phyloP scores from a whole-genome alignment of 768 basidiomycete species.

The Trametes cubensis region DNA sequence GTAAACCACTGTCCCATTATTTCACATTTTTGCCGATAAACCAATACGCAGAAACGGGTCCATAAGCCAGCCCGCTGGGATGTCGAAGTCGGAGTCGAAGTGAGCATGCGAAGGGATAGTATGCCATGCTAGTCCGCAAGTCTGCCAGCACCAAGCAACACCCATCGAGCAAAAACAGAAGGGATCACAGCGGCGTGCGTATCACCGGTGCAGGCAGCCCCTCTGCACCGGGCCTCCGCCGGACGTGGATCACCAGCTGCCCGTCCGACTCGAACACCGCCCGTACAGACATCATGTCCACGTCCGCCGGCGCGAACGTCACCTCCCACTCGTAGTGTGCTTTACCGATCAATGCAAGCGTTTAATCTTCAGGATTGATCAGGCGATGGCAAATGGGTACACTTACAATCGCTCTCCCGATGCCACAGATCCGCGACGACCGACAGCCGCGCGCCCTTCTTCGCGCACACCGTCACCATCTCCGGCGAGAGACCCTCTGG shows the following conservation, averaged over 20 bases:
- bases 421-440: constrained; percentile 68
- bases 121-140: not conserved
- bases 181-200: not conserved
- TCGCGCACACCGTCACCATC: constrained; percentile 66
- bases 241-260: constrained; percentile 20
- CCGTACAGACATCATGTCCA: constrained; percentile 55
- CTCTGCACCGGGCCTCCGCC: constrained; percentile 4
- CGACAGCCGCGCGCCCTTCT: constrained; percentile 57
- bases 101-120: not conserved
- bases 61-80: too few species aligned
- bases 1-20: too few species aligned
- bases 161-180: too few species aligned
- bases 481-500: constrained; percentile 53
- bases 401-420: constrained; percentile 61
- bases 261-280: constrained; percentile 44
- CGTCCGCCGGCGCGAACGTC: constrained; percentile 53
- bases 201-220: constrained; percentile 6
- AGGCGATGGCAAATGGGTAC: too few species aligned
- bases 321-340: constrained; percentile 68
- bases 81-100: too few species aligned
- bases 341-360: constrained; percentile 27
- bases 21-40: too few species aligned
- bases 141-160: too few species aligned
- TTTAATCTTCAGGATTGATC: not conserved
- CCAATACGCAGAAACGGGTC: too few species aligned